Percentiles rank a stretch among this genome's conserved stretches.
phyloP scores from a whole-genome alignment of 2,329 filamentous ascomycete genomes.

The Claviceps humidiphila region DNA sequence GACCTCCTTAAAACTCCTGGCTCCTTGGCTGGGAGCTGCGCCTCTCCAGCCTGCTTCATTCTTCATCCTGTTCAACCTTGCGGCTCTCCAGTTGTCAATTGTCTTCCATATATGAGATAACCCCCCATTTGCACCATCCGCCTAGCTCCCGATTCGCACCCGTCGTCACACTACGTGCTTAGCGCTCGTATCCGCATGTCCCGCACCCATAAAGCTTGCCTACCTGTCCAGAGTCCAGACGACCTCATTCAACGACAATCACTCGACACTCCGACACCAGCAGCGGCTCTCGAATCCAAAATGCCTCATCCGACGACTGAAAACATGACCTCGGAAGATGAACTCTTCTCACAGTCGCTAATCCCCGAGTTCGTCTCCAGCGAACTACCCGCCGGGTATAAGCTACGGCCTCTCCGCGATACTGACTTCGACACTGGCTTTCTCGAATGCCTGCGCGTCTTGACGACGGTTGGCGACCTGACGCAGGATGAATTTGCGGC shows the following conservation, averaged over 20 bases:
- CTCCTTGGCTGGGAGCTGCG: too few species aligned
- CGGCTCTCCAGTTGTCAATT: not conserved
- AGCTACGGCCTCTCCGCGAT: constrained; percentile 63
- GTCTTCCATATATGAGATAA: too few species aligned
- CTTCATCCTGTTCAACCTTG: too few species aligned
- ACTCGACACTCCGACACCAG: not conserved
- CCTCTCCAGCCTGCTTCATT: too few species aligned
- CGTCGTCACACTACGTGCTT: not conserved
- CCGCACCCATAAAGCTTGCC: not conserved
- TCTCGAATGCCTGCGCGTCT: constrained; percentile 77
- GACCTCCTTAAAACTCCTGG: too few species aligned
- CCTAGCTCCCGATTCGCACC: too few species aligned
- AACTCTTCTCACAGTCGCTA: constrained; percentile 65
- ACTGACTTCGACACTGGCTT: constrained; percentile 72
- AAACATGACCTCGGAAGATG: constrained; percentile 22
- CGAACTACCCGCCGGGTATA: constrained; percentile 68
- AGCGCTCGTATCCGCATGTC: not conserved
- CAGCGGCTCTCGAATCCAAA: not conserved
- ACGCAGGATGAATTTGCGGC: constrained; percentile 59
- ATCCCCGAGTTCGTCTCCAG: constrained; percentile 63
- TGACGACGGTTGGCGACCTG: constrained; percentile 89
- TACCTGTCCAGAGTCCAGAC: not conserved
- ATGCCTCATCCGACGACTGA: constrained; percentile 4
- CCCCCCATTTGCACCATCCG: too few species aligned
- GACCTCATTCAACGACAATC: not conserved